Evolutionary conservation across 2,329 filamentous ascomycete genomes (phyloP).

Genomic region (Curvularia hawaiiensis): DNA sequence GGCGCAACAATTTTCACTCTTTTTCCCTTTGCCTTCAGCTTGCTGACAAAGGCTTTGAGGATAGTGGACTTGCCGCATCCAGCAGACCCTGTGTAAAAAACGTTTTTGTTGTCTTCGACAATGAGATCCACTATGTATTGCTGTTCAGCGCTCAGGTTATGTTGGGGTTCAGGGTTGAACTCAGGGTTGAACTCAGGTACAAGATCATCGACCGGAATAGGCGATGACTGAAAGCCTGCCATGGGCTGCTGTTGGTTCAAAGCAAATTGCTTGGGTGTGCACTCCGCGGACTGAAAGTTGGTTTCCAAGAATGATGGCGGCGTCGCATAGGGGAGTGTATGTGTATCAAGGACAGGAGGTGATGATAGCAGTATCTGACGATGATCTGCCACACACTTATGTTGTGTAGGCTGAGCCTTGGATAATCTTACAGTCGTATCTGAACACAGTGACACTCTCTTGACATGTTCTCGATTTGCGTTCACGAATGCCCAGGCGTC

Average conservation of each 20-base stretch:
- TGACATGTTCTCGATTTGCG: slow-evolving; percentile 27
- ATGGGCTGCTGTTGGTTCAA: background rate
- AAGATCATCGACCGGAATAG: background rate
- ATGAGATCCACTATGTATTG: slow-evolving; percentile 58
- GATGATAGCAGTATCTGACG: background rate
- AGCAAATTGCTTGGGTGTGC: background rate
- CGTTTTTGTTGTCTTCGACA: slow-evolving; percentile 55
- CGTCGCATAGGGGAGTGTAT: background rate
- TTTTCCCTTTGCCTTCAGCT: slow-evolving; percentile 44
- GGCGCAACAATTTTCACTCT: slow-evolving; percentile 62
- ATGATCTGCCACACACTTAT: background rate
- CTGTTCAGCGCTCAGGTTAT: slow-evolving; percentile 55
- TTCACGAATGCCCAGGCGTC: slow-evolving; percentile 81
- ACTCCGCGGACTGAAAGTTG: background rate
- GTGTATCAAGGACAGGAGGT: background rate
- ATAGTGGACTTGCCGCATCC: slow-evolving; percentile 65
- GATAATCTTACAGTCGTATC: background rate
- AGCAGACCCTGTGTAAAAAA: slow-evolving; percentile 69
- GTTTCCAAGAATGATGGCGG: background rate
- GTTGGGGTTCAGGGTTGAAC: slow-evolving; percentile 23
- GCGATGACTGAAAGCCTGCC: background rate
- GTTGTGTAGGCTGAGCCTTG: background rate
- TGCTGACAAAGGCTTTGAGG: slow-evolving; percentile 55
- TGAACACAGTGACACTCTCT: background rate
- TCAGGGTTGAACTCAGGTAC: slow-evolving; percentile 19